These are phyloP conservation scores for Trapa bicornis DNA, from an alignment of 345 rosid species.

Conservation along the genomic window DNA sequence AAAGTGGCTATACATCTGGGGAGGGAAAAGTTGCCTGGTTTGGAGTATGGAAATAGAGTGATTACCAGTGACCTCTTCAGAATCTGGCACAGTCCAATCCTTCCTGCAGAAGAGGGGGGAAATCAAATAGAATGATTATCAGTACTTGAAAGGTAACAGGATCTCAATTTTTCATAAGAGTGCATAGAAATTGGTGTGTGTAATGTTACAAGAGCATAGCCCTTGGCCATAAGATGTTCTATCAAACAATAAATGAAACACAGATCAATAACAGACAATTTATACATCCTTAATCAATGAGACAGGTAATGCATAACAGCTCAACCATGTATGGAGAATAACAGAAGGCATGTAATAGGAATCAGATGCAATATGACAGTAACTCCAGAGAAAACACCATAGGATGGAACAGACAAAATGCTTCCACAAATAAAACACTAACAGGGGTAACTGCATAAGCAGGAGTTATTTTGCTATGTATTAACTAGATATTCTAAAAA, in stretches of 20 bases:
- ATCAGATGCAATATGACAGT: background rate
- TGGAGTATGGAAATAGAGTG: conserved; percentile 23
- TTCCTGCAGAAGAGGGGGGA: conserved; percentile 24
- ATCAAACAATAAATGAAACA: too few species aligned
- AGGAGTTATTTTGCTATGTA: background rate
- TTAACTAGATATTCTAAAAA: background rate
- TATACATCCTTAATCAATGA: background rate
- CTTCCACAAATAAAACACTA: background rate
- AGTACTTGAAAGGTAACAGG: background rate
- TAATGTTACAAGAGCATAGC: too few species aligned
- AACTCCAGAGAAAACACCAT: background rate
- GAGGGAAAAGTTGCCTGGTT: conserved; percentile 38
- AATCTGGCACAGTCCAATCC: conserved; percentile 30
- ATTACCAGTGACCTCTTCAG: conserved; percentile 30
- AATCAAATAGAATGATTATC: conserved; percentile 1
- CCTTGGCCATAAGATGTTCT: too few species aligned
- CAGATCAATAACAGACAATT: background rate
- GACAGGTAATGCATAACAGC: background rate
- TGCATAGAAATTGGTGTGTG: too few species aligned
- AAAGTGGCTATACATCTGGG: conserved; percentile 69
- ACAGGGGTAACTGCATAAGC: background rate
- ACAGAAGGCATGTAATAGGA: background rate
- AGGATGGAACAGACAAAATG: background rate
- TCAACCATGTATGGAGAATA: background rate
- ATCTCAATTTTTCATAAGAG: background rate